Base-by-base conservation (phyloP, 495 filamentous ascomycete species). In the Talaromyces thailandensis region DNA sequence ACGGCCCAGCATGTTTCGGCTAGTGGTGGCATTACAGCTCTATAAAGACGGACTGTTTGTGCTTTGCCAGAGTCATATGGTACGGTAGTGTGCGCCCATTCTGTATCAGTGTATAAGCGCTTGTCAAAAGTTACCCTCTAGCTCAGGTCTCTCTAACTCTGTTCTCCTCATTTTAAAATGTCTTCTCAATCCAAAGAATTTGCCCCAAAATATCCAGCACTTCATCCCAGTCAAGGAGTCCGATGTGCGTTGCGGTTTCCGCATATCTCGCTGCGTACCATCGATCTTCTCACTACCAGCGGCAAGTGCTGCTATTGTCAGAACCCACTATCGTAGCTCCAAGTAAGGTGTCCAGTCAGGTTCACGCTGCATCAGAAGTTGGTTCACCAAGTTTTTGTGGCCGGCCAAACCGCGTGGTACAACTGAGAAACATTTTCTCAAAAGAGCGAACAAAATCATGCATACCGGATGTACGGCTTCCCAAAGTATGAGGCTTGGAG, bases 1-100 rank as follows among this genome's bases (percentile, higher is more conserved):
- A 51, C 53, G 48, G 62, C 53, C 18, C 62, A 63, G 37, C 53
- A 50, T 43, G 58, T 63, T 24, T 58, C 62, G 25, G 52, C 53
- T 48, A 51, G 62, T 24, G 62, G 62, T 31, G 62, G 62, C 32
- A 29, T 58, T 58, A 63, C 50, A 24, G 50, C 50, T 23, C 50
- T 45, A 40, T 45, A 3, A 45, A n/a, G 8, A 37, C 7, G 1
- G 5, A 7, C 40, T 21, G n/a, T n/a, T 18, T 11, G 40, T 45
- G n/a, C 9, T 37, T 14, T 37, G 3, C 6, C 28, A 29, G 28
- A n/a, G n/a, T n/a, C n/a, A n/a, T n/a, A 31, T 8, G 29, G 14
- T 37, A 3, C 14, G 11, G 32, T 37, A 14, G 32, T 3, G 32
- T 37, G 32, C 32, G 32, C 9, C 4, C 4, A 37, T 37, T 37